These are phyloP conservation scores for Vitis labrusca DNA, from an alignment of 164 flowering plant species.

Conservation along the genomic window DNA sequence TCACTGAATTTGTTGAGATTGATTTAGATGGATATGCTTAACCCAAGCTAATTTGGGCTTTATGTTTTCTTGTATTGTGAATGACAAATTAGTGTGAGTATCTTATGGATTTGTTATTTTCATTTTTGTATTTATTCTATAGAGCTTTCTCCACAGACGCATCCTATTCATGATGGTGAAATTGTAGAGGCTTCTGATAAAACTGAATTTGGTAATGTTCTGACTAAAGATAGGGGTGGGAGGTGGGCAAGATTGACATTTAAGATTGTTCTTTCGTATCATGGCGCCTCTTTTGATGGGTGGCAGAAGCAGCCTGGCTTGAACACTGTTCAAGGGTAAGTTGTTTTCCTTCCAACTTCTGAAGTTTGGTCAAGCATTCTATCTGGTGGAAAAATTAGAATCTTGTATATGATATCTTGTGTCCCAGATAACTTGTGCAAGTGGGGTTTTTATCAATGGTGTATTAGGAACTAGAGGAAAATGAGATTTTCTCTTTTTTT, in stretches of 20 bases:
- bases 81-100: background rate
- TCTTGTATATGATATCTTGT: background rate
- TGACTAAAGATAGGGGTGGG: constrained; percentile 35
- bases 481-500: too few relatives aligned
- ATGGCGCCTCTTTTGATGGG: constrained; percentile 89
- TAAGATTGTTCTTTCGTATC: constrained; percentile 75
- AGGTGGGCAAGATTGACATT: constrained; percentile 81
- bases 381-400: background rate
- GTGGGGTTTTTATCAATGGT: too few relatives aligned
- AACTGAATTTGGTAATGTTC: constrained; percentile 23
- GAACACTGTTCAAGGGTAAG: constrained; percentile 85
- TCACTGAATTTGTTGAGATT: too few relatives aligned
- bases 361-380: background rate
- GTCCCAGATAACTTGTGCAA: background rate
- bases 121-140: constrained; percentile 15
- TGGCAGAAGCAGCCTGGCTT: constrained; percentile 98
- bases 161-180: constrained; percentile 24
- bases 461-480: too few relatives aligned
- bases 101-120: background rate
- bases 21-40: too few relatives aligned
- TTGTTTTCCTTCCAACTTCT: constrained; percentile 3
- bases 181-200: constrained; percentile 27
- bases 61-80: background rate
- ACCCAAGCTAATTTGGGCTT: background rate
- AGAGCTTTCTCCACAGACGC: constrained; percentile 23